Evolutionary conservation across 495 filamentous ascomycete species (phyloP).

Genomic region (Neurospora sp.): DNA sequence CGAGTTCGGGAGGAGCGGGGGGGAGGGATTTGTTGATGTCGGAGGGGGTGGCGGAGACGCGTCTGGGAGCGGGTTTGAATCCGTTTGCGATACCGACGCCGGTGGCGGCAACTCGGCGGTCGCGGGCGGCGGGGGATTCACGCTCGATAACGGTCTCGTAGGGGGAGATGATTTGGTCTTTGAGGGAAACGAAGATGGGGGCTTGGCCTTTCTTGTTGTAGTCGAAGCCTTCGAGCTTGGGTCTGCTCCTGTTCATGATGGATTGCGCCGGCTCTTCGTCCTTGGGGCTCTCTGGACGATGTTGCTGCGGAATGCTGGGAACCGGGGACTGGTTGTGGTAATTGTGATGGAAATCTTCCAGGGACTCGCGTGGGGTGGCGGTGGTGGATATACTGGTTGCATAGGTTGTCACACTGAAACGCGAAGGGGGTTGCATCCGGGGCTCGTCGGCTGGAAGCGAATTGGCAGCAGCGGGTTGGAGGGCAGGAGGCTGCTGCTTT

Average conservation of each 20-base stretch:
- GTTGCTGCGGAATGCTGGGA: slow-evolving; percentile 19
- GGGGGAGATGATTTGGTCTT: slow-evolving; percentile 19
- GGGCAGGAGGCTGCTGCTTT: slow-evolving; percentile 12
- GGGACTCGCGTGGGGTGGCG: slow-evolving; percentile 46
- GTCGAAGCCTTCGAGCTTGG: slow-evolving; percentile 6
- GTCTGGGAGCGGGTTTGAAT: not conserved
- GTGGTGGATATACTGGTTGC: slow-evolving; percentile 38
- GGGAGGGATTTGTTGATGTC: slow-evolving; percentile 47
- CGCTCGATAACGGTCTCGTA: not conserved
- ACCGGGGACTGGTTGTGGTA: slow-evolving; percentile 21
- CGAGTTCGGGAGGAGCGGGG: slow-evolving; percentile 39
- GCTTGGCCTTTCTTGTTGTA: slow-evolving; percentile 5
- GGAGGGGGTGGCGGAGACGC: slow-evolving; percentile 15
- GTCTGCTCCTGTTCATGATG: slow-evolving; percentile 29
- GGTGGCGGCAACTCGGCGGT: slow-evolving; percentile 4
- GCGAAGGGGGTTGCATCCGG: slow-evolving; percentile 48
- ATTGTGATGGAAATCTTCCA: slow-evolving; percentile 23
- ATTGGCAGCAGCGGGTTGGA: slow-evolving; percentile 9
- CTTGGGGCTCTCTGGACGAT: not conserved
- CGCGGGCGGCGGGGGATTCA: slow-evolving; percentile 7
- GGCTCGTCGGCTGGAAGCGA: slow-evolving; percentile 7
- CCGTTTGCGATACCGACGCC: not conserved
- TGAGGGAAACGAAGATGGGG: slow-evolving; percentile 18
- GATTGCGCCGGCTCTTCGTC: slow-evolving; percentile 5
- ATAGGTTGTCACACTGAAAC: slow-evolving; percentile 66